Conservation (phyloP, 306 rosid species). For the Corylus heterophylla region DNA sequence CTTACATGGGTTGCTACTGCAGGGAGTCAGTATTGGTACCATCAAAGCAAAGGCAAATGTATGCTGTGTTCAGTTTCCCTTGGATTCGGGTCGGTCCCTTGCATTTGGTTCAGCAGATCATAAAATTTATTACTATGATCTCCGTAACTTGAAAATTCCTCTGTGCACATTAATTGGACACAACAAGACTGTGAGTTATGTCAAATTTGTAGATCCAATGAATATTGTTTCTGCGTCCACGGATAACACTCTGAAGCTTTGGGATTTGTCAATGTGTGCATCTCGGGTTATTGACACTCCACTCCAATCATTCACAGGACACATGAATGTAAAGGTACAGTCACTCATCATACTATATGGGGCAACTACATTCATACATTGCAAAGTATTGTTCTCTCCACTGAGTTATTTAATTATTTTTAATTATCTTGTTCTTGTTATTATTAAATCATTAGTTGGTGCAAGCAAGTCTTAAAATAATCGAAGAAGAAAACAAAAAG, state of each 20-base stretch:
- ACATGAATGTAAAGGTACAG: conserved; percentile 85
- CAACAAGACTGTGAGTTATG: conserved; percentile 85
- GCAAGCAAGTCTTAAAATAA: neutral
- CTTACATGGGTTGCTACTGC: conserved; percentile 80
- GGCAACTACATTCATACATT: neutral
- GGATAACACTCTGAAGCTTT: conserved; percentile 90
- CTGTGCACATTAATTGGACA: conserved; percentile 86
- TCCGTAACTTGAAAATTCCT: conserved; percentile 71
- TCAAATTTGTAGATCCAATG: conserved; percentile 70
- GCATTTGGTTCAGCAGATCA: conserved; percentile 99
- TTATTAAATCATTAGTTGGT: neutral
- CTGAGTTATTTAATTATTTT: no score
- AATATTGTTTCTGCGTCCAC: conserved; percentile 88
- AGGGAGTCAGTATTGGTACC: conserved; percentile 88
- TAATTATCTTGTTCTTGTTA: neutral
- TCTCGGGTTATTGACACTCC: conserved; percentile 87
- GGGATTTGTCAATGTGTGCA: conserved; percentile 83
- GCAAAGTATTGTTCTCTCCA: neutral
- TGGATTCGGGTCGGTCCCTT: conserved; percentile 75
- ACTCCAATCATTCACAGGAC: conserved; percentile 77
- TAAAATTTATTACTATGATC: conserved; percentile 83
- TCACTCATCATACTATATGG: conserved; percentile 6
- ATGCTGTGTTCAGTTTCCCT: conserved; percentile 92
- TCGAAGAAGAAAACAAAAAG: neutral
- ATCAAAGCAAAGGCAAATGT: conserved; percentile 95